Percentiles rank a stretch among this genome's conserved stretches.
These are phyloP conservation scores for Stellera chamaejasme DNA, from an alignment of 345 rosid species.

Conservation along the genomic window DNA sequence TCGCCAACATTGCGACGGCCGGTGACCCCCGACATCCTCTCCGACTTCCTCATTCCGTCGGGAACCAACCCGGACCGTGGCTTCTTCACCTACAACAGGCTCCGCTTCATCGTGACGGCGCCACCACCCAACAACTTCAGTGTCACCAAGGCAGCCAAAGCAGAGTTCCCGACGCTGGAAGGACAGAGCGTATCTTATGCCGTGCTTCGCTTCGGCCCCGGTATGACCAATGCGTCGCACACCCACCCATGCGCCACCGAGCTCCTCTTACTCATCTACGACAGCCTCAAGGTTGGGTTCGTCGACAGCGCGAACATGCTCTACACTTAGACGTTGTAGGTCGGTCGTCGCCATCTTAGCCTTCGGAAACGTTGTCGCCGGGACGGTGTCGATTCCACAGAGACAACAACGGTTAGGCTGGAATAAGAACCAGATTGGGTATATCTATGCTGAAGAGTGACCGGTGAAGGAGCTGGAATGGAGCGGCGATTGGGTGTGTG, in stretches of 20 bases:
- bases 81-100: slow-evolving; percentile 31
- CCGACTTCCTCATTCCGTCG: slow-evolving; percentile 26
- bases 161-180: slow-evolving; percentile 26
- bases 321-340: slow-evolving; percentile 21
- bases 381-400: too few species aligned
- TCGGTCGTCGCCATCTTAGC: too few species aligned
- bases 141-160: slow-evolving; percentile 20
- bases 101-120: slow-evolving; percentile 11
- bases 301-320: slow-evolving; percentile 32
- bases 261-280: slow-evolving; percentile 16
- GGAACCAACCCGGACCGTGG: slow-evolving; percentile 6
- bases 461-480: too few species aligned
- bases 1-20: slow-evolving; percentile 10
- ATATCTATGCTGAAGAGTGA: too few species aligned
- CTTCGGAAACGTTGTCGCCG: too few species aligned
- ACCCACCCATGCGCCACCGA: slow-evolving; percentile 29
- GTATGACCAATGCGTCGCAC: slow-evolving; percentile 21
- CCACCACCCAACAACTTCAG: slow-evolving; percentile 8
- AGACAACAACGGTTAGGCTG: too few species aligned
- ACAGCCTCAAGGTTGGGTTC: slow-evolving; percentile 29
- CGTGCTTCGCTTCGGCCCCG: slow-evolving; percentile 19
- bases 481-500: too few species aligned
- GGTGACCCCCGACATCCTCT: slow-evolving; percentile 30
- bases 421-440: too few species aligned
- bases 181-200: slow-evolving; percentile 38